A percentile compares a stretch with the other conserved stretches of the same genome.
phyloP scores from a whole-genome alignment of 495 filamentous ascomycete genomes.

The Chaetomium fimeti region DNA sequence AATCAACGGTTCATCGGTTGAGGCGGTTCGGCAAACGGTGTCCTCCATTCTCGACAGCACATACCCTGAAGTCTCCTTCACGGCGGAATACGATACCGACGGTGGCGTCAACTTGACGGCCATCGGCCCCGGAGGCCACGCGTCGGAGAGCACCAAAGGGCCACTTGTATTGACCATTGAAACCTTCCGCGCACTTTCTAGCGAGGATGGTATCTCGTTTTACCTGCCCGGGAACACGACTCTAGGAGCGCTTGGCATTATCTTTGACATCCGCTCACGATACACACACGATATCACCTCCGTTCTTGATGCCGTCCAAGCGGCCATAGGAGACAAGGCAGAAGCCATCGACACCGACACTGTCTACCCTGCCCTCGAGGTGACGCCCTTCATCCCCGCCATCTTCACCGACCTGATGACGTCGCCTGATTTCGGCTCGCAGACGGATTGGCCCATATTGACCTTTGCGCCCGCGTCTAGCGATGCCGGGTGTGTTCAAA shows the following conservation, averaged over 20 bases:
- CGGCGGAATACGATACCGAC: not conserved
- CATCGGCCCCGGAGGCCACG: constrained; percentile 1
- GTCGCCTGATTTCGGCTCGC: not conserved
- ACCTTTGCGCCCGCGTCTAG: not conserved
- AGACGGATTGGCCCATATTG: not conserved
- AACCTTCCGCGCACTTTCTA: not conserved
- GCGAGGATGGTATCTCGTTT: not conserved
- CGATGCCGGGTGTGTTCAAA: not conserved
- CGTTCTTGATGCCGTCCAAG: not conserved
- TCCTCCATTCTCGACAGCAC: constrained; percentile 1
- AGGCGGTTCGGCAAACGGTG: not conserved
- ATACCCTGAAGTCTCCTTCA: constrained; percentile 2
- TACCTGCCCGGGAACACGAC: not conserved
- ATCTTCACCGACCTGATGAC: not conserved
- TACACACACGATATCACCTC: not conserved
- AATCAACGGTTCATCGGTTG: not conserved
- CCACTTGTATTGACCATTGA: not conserved
- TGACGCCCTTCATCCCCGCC: not conserved
- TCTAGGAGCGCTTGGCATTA: not conserved
- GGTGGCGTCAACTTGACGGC: constrained; percentile 3
- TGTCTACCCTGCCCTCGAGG: constrained; percentile 1
- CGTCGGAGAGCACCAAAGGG: not conserved
- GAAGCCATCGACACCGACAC: constrained; percentile 1
- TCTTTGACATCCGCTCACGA: not conserved
- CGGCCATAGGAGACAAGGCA: not conserved